These are phyloP conservation scores for Pilatotrama ljubarskyi DNA, from an alignment of 768 basidiomycete genomes.

Conservation along the genomic window DNA sequence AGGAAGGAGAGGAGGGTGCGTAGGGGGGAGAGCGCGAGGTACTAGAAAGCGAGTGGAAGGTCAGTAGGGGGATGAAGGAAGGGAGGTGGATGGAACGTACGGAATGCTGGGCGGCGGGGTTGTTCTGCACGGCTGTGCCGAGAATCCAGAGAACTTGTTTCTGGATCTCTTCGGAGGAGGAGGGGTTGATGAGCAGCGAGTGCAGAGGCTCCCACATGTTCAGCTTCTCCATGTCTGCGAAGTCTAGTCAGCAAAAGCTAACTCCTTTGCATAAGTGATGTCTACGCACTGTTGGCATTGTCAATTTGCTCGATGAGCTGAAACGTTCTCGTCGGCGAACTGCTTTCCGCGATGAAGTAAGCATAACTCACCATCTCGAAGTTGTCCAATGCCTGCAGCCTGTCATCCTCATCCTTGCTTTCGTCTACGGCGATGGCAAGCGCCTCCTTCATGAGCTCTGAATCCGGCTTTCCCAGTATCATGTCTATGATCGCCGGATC, in stretches of 20 bases:
- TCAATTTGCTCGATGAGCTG: conserved; percentile 88
- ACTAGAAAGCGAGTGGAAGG: conserved; percentile 40
- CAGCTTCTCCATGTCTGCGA: conserved; percentile 69
- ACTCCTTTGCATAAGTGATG: no score
- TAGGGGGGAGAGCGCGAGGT: conserved; percentile 65
- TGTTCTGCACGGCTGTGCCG: conserved; percentile 89
- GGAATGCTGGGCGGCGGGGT: conserved; percentile 77
- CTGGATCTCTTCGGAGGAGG: conserved; percentile 60
- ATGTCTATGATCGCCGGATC: conserved; percentile 84
- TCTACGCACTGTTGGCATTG: conserved; percentile 75
- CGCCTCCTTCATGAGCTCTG: conserved; percentile 81
- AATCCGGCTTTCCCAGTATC: conserved; percentile 83
- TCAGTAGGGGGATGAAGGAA: background rate
- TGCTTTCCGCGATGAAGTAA: background rate
- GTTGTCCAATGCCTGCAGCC: conserved; percentile 75
- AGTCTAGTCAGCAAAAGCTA: background rate
- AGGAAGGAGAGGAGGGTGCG: conserved; percentile 63
- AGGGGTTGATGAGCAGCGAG: conserved; percentile 52
- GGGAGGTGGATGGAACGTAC: conserved; percentile 45
- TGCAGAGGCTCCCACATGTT: conserved; percentile 81
- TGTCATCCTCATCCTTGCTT: conserved; percentile 51
- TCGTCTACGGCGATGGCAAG: conserved; percentile 63
- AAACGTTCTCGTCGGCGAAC: background rate
- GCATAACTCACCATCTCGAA: conserved; percentile 74
- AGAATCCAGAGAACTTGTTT: conserved; percentile 80